phyloP scores from a whole-genome alignment of 345 rosid genomes.

The Murraya koenigii region DNA sequence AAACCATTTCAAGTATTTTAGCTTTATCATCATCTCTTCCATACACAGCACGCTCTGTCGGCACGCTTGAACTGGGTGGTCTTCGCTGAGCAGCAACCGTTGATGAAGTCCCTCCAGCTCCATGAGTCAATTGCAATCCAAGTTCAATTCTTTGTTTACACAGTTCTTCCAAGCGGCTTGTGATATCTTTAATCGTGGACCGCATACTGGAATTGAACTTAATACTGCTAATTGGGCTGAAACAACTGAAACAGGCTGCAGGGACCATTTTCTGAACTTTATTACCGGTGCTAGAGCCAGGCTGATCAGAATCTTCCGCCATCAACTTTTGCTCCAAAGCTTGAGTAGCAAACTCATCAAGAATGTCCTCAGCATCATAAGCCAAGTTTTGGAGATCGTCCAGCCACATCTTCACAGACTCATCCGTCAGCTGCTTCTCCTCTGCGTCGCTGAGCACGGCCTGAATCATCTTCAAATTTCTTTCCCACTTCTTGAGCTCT shows the following conservation, averaged over 20 bases:
- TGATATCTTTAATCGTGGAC: neutral
- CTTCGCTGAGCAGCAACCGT: neutral
- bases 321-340: neutral
- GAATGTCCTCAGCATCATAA: slow-evolving; percentile 5
- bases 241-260: neutral
- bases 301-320: neutral
- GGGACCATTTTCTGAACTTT: neutral
- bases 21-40: slow-evolving; percentile 4
- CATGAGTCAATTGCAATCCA: neutral
- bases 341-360: slow-evolving; percentile 1
- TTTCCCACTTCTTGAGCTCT: neutral
- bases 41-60: neutral
- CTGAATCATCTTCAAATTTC: neutral
- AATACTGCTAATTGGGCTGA: neutral
- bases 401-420: neutral
- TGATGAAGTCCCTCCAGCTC: neutral
- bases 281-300: neutral
- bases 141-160: neutral
- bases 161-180: neutral
- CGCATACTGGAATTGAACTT: neutral
- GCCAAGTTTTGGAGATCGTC: slow-evolving; percentile 1
- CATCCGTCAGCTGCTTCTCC: neutral
- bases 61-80: neutral
- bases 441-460: neutral
- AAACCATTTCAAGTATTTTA: neutral